Percentiles rank a stretch among this genome's conserved stretches.
These are phyloP conservation scores for Alternaria triticina DNA, from an alignment of 2,329 filamentous ascomycete genomes.

Conservation along the genomic window DNA sequence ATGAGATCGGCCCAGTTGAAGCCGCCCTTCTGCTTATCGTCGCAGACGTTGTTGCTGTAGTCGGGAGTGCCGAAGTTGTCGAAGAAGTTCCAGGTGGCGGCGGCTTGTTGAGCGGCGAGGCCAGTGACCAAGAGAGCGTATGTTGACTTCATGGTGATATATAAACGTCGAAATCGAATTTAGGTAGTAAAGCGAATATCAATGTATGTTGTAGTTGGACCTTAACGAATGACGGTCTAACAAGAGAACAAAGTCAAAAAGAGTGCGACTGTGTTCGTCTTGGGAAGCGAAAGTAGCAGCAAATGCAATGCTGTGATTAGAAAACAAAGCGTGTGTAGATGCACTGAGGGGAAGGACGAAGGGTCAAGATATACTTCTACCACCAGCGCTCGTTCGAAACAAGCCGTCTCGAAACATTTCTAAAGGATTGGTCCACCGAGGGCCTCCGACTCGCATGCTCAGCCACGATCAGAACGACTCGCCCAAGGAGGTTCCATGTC, in stretches of 20 bases:
- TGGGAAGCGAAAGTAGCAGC: slow-evolving; percentile 23
- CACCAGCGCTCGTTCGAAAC: slow-evolving; percentile 33
- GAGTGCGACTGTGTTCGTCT: slow-evolving; percentile 43
- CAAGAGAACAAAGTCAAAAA: slow-evolving; percentile 7
- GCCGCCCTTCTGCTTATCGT: slow-evolving; percentile 69
- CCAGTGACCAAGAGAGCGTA: slow-evolving; percentile 55
- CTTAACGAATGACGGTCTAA: slow-evolving; percentile 29
- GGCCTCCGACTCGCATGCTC: slow-evolving; percentile 23
- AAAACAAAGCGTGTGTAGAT: slow-evolving; percentile 20
- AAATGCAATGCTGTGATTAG: slow-evolving; percentile 19
- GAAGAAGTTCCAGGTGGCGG: slow-evolving; percentile 58
- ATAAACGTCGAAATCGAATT: slow-evolving; percentile 25
- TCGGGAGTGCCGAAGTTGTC: slow-evolving; percentile 69
- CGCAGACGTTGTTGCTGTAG: slow-evolving; percentile 80
- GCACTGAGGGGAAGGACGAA: slow-evolving; percentile 18
- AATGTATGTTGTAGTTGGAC: slow-evolving; percentile 19
- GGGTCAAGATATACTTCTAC: slow-evolving; percentile 34
- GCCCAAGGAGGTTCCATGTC: slow-evolving; percentile 24
- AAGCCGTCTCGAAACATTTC: slow-evolving; percentile 28
- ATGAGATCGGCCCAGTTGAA: slow-evolving; percentile 74
- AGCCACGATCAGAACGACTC: slow-evolving; percentile 29
- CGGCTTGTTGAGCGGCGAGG: slow-evolving; percentile 54
- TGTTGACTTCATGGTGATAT: slow-evolving; percentile 52
- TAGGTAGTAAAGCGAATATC: slow-evolving; percentile 25
- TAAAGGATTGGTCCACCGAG: slow-evolving; percentile 20